phyloP scores from a whole-genome alignment of 2,329 filamentous ascomycete genomes.

The Orbilia oligospora region DNA sequence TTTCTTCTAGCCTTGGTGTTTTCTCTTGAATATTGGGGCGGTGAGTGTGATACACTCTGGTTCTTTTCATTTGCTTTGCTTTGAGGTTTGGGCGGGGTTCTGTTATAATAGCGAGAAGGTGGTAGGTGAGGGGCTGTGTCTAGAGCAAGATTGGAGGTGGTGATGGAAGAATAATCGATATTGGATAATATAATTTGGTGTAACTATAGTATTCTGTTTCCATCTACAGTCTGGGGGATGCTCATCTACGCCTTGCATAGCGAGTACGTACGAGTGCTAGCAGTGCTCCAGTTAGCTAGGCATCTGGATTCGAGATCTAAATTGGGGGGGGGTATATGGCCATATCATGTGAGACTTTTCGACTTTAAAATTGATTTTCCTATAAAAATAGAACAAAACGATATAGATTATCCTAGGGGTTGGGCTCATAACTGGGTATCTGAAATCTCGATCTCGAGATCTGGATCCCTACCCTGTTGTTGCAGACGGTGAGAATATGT shows the following conservation, averaged over 20 bases:
- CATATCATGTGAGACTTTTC: neutral
- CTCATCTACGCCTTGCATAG: no score
- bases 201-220: no score
- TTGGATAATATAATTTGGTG: slow-evolving; percentile 15
- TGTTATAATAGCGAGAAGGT: slow-evolving; percentile 17
- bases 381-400: neutral
- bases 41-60: slow-evolving; percentile 16
- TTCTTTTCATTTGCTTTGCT: slow-evolving; percentile 7
- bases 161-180: slow-evolving; percentile 2
- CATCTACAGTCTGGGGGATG: no score
- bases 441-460: neutral
- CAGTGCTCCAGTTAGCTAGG: neutral
- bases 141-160: neutral
- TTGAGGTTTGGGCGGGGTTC: slow-evolving; percentile 8
- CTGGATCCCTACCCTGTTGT: neutral
- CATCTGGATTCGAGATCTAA: no score
- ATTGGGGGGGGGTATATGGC: neutral
- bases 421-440: neutral
- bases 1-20: slow-evolving; percentile 27
- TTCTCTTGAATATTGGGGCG: slow-evolving; percentile 21
- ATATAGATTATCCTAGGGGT: neutral
- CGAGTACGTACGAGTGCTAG: no score
- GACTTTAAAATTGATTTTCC: neutral
- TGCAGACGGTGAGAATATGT: slow-evolving; percentile 1
- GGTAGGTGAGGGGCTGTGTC: neutral